phyloP scores from a whole-genome alignment of 2,329 filamentous ascomycete species.

The Penicillium janthinellum region DNA sequence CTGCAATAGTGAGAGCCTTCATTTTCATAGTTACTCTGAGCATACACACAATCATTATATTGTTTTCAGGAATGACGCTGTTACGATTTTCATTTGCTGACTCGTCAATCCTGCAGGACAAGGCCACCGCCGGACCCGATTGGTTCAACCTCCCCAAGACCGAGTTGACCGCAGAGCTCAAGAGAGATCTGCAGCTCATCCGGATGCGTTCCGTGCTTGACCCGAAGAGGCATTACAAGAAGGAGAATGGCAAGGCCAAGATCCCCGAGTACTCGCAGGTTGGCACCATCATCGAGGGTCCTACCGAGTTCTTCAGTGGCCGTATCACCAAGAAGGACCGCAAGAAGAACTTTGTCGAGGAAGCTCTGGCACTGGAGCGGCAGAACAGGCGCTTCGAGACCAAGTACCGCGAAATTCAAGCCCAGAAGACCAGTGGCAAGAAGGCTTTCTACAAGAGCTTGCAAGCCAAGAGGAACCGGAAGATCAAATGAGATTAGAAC shows the following conservation, averaged over 20 bases:
- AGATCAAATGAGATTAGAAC: constrained; percentile 25
- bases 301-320: constrained; percentile 81
- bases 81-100: constrained; percentile 27
- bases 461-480: constrained; percentile 56
- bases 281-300: constrained; percentile 83
- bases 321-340: constrained; percentile 84
- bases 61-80: constrained; percentile 5
- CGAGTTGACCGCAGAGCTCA: constrained; percentile 78
- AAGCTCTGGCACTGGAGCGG: constrained; percentile 71
- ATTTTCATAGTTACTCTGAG: constrained; percentile 76
- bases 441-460: constrained; percentile 86
- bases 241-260: constrained; percentile 70
- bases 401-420: constrained; percentile 86
- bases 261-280: constrained; percentile 84
- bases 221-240: constrained; percentile 88
- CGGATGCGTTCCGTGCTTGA: constrained; percentile 88
- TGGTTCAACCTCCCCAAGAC: constrained; percentile 92
- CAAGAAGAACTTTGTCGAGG: constrained; percentile 83
- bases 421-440: constrained; percentile 80
- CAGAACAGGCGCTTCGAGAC: constrained; percentile 73
- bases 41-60: constrained; percentile 25
- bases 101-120: constrained; percentile 46
- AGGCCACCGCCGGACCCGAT: constrained; percentile 70
- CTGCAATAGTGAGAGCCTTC: constrained; percentile 69
- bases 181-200: constrained; percentile 84